Percentiles rank a stretch among this genome's conserved stretches.
These are phyloP conservation scores for Penicillium lagena DNA, from an alignment of 495 filamentous ascomycete species.

Conservation along the genomic window DNA sequence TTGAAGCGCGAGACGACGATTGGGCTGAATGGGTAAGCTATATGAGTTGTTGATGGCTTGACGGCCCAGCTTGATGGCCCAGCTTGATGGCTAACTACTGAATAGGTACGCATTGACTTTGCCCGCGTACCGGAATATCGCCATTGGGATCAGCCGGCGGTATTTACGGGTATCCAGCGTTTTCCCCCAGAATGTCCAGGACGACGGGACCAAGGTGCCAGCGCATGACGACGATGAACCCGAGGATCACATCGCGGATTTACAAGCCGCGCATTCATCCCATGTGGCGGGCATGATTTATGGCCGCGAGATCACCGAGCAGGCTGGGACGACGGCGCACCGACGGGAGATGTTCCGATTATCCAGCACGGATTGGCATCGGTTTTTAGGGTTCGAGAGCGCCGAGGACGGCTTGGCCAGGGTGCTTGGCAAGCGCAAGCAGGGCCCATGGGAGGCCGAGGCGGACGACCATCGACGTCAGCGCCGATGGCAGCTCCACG, in stretches of 20 bases:
- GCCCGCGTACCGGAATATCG: slow-evolving; percentile 1
- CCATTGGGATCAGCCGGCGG: slow-evolving; percentile 4
- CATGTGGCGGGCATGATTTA: slow-evolving; percentile 12
- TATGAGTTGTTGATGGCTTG: too few species aligned
- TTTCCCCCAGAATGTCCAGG: slow-evolving; percentile 1
- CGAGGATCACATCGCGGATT: slow-evolving; percentile 2
- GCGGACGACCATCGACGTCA: too few species aligned
- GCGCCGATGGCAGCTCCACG: too few species aligned
- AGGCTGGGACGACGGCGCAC: slow-evolving; percentile 2
- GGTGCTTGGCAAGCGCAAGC: too few species aligned
- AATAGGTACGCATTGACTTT: not conserved
- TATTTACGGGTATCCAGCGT: not conserved
- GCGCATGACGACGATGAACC: not conserved
- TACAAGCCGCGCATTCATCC: slow-evolving; percentile 6
- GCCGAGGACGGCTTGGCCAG: too few species aligned
- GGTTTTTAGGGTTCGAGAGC: not conserved
- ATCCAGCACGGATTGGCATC: slow-evolving; percentile 5
- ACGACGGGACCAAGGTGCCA: not conserved
- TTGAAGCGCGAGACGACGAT: slow-evolving; percentile 1
- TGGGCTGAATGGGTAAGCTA: not conserved
- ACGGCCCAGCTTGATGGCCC: too few species aligned
- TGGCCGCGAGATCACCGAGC: slow-evolving; percentile 7
- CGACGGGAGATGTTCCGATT: slow-evolving; percentile 4
- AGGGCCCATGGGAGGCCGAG: too few species aligned
- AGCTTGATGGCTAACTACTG: too few species aligned